phyloP scores from a whole-genome alignment of 192 early-diverging fungal species.

The Dispira parvispora region DNA sequence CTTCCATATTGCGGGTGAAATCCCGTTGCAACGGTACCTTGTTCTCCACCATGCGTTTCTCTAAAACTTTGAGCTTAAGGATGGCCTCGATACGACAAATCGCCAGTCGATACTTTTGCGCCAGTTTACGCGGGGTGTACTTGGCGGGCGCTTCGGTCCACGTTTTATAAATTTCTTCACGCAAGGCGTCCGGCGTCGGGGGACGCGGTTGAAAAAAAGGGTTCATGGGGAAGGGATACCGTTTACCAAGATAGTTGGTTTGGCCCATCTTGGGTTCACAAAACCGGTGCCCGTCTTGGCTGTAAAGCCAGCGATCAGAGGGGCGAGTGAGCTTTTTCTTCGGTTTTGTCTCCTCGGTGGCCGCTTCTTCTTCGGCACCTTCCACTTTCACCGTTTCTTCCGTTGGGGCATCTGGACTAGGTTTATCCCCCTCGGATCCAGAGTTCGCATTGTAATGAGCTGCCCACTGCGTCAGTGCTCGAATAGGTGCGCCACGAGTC shows the following conservation, averaged over 20 bases:
- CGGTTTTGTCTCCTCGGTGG: too few species aligned
- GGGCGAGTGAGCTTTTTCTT: neutral
- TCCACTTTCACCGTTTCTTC: too few species aligned
- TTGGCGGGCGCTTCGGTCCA: slow-evolving; percentile 38
- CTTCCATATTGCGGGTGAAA: slow-evolving; percentile 70
- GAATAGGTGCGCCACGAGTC: too few species aligned
- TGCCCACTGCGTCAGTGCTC: too few species aligned
- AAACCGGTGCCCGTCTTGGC: neutral
- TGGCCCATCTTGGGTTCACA: slow-evolving; percentile 2
- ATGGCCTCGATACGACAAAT: slow-evolving; percentile 83
- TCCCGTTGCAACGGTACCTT: slow-evolving; percentile 44
- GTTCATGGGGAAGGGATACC: slow-evolving; percentile 75
- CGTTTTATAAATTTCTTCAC: slow-evolving; percentile 53
- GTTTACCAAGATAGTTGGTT: slow-evolving; percentile 1
- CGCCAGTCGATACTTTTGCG: slow-evolving; percentile 49
- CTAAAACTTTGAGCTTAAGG: slow-evolving; percentile 65
- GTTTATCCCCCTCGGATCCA: too few species aligned
- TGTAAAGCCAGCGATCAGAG: neutral
- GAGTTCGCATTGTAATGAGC: too few species aligned
- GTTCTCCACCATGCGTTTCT: slow-evolving; percentile 49
- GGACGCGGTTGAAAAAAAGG: slow-evolving; percentile 62
- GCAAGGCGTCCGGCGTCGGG: slow-evolving; percentile 48
- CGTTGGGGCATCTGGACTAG: too few species aligned
- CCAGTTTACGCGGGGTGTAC: slow-evolving; percentile 53
- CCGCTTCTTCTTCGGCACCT: too few species aligned